Base-by-base conservation (phyloP, 2,329 filamentous ascomycete species). In the Leptographium wingfieldii region DNA sequence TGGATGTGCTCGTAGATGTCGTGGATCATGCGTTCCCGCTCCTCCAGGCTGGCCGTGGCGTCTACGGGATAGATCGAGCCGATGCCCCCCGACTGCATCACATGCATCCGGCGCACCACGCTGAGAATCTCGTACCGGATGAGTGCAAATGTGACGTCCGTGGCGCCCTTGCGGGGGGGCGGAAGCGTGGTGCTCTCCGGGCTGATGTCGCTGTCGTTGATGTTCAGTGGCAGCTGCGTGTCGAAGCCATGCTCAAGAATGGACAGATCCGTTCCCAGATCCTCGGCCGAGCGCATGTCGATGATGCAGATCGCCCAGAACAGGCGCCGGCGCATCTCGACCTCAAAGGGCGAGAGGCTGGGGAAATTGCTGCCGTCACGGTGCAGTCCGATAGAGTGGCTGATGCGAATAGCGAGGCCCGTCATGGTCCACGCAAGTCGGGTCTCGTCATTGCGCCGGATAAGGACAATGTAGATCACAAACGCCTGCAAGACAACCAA, bases 291-390 rank as follows among this genome's bases (percentile, higher is more conserved):
- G 10, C 79, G 75, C 3, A 80, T 69, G 64, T 87, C 84, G 0
- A 85, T 71, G 3, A 78, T 72, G 49, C 82, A 71, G 11, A 86
- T 74, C n/a, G 78, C 73, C 76, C 80, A 85, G 80, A 83, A 86
- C 0, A 85, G 67, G 2, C 84, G 74, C 27, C 83, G 74, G 46
- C 83, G 74, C 69, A 85, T 78, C 66, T 86, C 82, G 0, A 77
- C 76, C 59, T 86, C 82, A 60, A 81, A 84, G 0, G 80, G 78
- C 0, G 76, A 73, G 5, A 86, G 70, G 1, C 74, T 75, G 11
- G 52, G 33, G 46, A 84, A 74, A 54, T 74, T 69, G 4, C 72
- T 70, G 12, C 76, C 75, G 58, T 85, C 82, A 5, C 80, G 76
- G 65, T 86, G 83, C 2, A 86, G 72, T 1, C 83, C 83, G 64